Percentiles rank a stretch among this genome's conserved stretches.
phyloP scores from a whole-genome alignment of 2,329 filamentous ascomycete species.

The Arthrobotrys iridis region DNA sequence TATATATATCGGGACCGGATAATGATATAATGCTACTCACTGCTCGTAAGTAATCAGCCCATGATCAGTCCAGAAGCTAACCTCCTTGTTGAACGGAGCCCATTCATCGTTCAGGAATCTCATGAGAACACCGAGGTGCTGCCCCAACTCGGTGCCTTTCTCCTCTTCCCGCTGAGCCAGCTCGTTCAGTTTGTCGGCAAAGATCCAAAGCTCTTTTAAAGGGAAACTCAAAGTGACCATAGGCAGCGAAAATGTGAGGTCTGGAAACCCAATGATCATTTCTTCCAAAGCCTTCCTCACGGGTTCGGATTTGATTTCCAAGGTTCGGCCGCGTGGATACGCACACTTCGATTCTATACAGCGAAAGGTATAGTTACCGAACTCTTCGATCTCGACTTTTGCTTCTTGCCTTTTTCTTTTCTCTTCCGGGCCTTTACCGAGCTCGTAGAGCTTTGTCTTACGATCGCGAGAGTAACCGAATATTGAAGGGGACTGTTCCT shows the following conservation, averaged over 20 bases:
- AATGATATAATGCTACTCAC: background rate
- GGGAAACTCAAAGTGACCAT: background rate
- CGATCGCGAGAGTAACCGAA: no score
- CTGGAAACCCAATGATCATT: background rate
- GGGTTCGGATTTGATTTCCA: conserved; percentile 10
- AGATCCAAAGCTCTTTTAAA: background rate
- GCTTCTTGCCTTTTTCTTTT: background rate
- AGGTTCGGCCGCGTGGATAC: background rate
- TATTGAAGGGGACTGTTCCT: no score
- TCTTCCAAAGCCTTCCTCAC: conserved; percentile 12
- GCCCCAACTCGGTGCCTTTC: background rate
- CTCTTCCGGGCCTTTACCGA: background rate
- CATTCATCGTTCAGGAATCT: conserved; percentile 13
- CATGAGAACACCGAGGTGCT: conserved; percentile 5
- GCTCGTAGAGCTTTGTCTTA: background rate
- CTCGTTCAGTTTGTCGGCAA: conserved; percentile 7
- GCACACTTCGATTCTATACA: background rate
- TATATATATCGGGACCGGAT: background rate
- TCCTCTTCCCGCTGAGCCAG: conserved; percentile 2
- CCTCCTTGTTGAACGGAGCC: background rate
- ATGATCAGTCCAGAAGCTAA: conserved; percentile 4
- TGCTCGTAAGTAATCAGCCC: conserved; percentile 10
- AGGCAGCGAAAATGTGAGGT: background rate
- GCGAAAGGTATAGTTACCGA: conserved; percentile 1
- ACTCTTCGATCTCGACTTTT: background rate